A percentile compares a stretch with the other conserved stretches of the same genome.
Evolutionary conservation across 1,284 basidiomycete genomes (phyloP).

Genomic region (Schizopora paradoxa): DNA sequence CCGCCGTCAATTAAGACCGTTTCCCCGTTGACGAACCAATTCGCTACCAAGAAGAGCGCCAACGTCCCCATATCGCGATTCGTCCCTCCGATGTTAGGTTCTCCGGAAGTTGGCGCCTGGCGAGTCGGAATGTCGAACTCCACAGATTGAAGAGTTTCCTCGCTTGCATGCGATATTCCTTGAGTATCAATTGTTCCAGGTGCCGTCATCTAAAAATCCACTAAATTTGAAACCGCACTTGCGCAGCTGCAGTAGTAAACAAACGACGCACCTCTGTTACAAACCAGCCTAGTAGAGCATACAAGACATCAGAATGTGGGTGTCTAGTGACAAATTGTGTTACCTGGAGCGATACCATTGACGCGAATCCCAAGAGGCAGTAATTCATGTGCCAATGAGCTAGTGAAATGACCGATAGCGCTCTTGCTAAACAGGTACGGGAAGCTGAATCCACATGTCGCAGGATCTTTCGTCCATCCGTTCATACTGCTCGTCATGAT

Average conservation of each 20-base stretch:
- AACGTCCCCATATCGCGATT: conserved; percentile 41
- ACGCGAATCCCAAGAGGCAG: conserved; percentile 49
- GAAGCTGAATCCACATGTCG: conserved; percentile 36
- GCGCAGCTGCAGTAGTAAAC: background rate
- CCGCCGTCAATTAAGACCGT: conserved; percentile 50
- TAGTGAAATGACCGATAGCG: conserved; percentile 44
- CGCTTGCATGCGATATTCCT: conserved; percentile 28
- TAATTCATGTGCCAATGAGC: conserved; percentile 45
- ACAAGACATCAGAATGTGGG: background rate
- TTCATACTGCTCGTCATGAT: conserved; percentile 52
- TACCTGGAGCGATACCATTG: conserved; percentile 49
- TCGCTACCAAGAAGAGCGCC: conserved; percentile 41
- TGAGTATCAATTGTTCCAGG: conserved; percentile 28
- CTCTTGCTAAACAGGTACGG: conserved; percentile 48
- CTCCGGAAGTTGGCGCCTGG: conserved; percentile 18
- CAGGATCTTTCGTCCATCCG: conserved; percentile 48
- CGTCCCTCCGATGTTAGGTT: conserved; percentile 29
- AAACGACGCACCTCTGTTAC: conserved; percentile 29
- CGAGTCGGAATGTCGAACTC: conserved; percentile 34
- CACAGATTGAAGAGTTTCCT: conserved; percentile 14
- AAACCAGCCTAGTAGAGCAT: conserved; percentile 21
- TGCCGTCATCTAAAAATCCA: conserved; percentile 27
- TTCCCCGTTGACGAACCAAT: conserved; percentile 47
- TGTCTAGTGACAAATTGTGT: background rate
- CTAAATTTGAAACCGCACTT: conserved; percentile 20